Conservation (phyloP, 2,329 filamentous ascomycete species). For the Torrubiellomyces zombiae region DNA sequence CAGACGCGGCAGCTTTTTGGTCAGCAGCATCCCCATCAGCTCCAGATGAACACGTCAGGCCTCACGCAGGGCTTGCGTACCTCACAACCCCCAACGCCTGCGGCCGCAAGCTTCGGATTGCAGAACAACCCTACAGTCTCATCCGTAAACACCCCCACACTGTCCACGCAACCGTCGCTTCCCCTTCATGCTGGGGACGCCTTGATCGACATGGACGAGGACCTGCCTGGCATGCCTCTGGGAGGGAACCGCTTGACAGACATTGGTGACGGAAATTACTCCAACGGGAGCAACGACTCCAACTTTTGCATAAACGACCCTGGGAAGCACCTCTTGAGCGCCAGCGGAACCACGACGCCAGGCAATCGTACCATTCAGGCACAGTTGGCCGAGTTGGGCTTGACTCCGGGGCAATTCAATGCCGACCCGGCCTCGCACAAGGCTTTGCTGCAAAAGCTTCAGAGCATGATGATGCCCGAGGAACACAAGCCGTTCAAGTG, state of each 20-base stretch:
- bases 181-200: conserved; percentile 34
- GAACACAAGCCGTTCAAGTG: conserved; percentile 97
- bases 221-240: conserved; percentile 46
- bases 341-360: conserved; percentile 54
- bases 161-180: conserved; percentile 65
- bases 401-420: conserved; percentile 62
- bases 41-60: conserved; percentile 68
- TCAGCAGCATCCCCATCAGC: conserved; percentile 46
- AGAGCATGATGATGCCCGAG: conserved; percentile 54
- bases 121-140: conserved; percentile 93
- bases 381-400: conserved; percentile 53
- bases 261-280: conserved; percentile 37
- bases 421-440: conserved; percentile 59
- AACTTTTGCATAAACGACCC: conserved; percentile 73
- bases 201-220: conserved; percentile 53
- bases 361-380: conserved; percentile 49
- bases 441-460: conserved; percentile 37
- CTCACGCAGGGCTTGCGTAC: conserved; percentile 63
- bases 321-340: conserved; percentile 82
- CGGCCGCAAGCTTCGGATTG: conserved; percentile 58
- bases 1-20: conserved; percentile 54
- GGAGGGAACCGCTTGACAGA: conserved; percentile 38
- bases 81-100: conserved; percentile 75
- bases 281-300: conserved; percentile 24
- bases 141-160: conserved; percentile 86